Base-by-base conservation (phyloP, 495 filamentous ascomycete species). In the Penicillium manginii region DNA sequence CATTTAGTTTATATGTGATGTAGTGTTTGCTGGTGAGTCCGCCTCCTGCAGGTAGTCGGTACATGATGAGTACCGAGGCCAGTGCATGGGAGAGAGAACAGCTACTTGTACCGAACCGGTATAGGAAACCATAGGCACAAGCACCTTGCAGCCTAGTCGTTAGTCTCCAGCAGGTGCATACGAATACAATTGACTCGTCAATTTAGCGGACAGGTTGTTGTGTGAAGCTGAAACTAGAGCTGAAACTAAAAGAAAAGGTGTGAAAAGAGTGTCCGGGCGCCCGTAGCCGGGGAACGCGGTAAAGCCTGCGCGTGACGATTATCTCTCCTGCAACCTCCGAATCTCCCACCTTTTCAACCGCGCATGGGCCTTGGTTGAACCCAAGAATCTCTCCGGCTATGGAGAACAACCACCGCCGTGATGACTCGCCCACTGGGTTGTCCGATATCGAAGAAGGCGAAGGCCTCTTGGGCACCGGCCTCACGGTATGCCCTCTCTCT, bases 401-500 rank as follows among this genome's bases (percentile, higher is more conserved):
- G 78, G 78, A 76, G 69, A 77, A 72, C 48, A 77, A 72, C 45
- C 67, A 75, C 63, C 75, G 73, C 61, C 75, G 74, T 49, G 74
- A 78, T 71, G 77, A 77, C 18, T 80, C 73, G 54, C 76, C 75
- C 35, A 76, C 75, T 57, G 78, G 75, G 62, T 71, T 75, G 53
- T 80, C 76, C 64, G 75, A 77, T 65, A 73, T 76, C 63, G 74
- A 71, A 49, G 78, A 81, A 55, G 75, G 74, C 52, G 78, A 81
- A 31, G 76, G 77, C 55, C 67, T 83, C 45, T 64, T 84, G 64
- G 80, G 81, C 53, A 82, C 81, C 58, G 80, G 80, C 58, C 66
- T 84, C 49, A 82, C 80, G 55, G 81, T 84, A 78, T 58, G 63
- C 61, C 47, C 26, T 59, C 52, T 55, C 48, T 40, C 52, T 50